Evolutionary conservation across 805 yeast genomes (phyloP).

Genomic region (Candida nanaspora): DNA sequence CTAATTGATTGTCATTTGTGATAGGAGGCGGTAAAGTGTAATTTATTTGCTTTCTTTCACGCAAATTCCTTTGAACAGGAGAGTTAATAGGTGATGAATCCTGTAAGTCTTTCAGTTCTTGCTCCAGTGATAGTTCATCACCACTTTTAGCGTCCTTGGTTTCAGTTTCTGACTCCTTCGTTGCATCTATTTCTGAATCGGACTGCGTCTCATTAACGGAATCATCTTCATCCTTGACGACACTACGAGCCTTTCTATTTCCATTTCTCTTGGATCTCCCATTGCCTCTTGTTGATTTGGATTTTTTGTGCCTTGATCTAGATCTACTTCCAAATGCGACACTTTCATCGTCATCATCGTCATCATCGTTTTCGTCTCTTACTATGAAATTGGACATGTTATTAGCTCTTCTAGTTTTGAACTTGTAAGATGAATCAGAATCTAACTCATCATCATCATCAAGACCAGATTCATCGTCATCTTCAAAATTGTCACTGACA

Average conservation of each 20-base stretch:
- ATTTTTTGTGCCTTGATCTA: conserved; percentile 1
- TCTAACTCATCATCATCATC: conserved; percentile 13
- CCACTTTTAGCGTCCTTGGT: conserved; percentile 8
- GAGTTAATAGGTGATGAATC: conserved; percentile 54
- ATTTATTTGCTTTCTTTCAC: conserved; percentile 68
- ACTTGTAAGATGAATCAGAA: conserved; percentile 15
- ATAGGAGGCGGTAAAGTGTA: conserved; percentile 83
- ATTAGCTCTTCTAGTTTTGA: conserved; percentile 8
- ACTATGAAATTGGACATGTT: conserved; percentile 15
- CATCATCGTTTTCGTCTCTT: conserved; percentile 19
- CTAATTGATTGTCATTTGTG: conserved; percentile 31
- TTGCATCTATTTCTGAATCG: conserved; percentile 7
- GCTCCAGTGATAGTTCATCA: conserved; percentile 36
- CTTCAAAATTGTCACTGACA: conserved; percentile 14
- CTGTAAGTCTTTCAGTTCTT: conserved; percentile 60
- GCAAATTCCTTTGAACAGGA: conserved; percentile 41
- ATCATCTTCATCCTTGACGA: conserved; percentile 11
- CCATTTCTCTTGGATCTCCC: background rate
- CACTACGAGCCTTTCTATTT: conserved; percentile 5
- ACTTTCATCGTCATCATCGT: conserved; percentile 10
- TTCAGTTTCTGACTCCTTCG: conserved; percentile 2
- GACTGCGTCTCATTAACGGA: conserved; percentile 3
- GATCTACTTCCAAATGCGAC: no score
- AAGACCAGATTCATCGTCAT: conserved; percentile 16
- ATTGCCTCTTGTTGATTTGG: conserved; percentile 5